Evolutionary conservation across 352 stramenopile genomes (phyloP).

Genomic region (Pythium myriotylum): DNA sequence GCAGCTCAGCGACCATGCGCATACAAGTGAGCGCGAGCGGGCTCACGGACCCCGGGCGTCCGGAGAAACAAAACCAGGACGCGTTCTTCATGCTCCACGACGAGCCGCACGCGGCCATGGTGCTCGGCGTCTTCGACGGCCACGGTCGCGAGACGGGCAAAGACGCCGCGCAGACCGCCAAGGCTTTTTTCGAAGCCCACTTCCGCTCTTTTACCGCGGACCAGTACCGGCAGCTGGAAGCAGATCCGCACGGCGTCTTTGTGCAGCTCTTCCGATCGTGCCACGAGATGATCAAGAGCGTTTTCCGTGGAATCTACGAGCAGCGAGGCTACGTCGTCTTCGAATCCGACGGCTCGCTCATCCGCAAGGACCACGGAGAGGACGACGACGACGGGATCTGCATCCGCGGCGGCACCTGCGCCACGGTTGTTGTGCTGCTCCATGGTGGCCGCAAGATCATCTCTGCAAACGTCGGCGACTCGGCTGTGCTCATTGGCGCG

Average conservation of each 20-base stretch:
- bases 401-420: conserved; percentile 89
- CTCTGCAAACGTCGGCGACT: conserved; percentile 86
- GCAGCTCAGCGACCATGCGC: conserved; percentile 1
- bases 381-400: conserved; percentile 47
- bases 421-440: conserved; percentile 80
- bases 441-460: conserved; percentile 71
- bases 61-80: conserved; percentile 86
- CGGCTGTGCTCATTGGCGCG: conserved; percentile 44
- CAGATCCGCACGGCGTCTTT: conserved; percentile 54
- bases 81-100: conserved; percentile 79
- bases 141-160: conserved; percentile 80
- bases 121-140: conserved; percentile 86
- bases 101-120: conserved; percentile 36
- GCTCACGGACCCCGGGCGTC: conserved; percentile 57
- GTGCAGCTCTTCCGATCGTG: conserved; percentile 54
- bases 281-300: conserved; percentile 62
- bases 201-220: conserved; percentile 48
- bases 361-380: conserved; percentile 40
- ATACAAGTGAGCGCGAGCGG: conserved; percentile 45
- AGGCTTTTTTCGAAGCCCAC: conserved; percentile 63
- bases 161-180: conserved; percentile 64
- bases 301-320: conserved; percentile 69
- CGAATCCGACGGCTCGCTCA: conserved; percentile 66
- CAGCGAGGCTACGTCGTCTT: conserved; percentile 54
- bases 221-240: conserved; percentile 57